Evolutionary conservation across 2,329 filamentous ascomycete genomes (phyloP), one percentile per base, ranked within the genome.

Genomic region (Alternaria gaisen): DNA sequence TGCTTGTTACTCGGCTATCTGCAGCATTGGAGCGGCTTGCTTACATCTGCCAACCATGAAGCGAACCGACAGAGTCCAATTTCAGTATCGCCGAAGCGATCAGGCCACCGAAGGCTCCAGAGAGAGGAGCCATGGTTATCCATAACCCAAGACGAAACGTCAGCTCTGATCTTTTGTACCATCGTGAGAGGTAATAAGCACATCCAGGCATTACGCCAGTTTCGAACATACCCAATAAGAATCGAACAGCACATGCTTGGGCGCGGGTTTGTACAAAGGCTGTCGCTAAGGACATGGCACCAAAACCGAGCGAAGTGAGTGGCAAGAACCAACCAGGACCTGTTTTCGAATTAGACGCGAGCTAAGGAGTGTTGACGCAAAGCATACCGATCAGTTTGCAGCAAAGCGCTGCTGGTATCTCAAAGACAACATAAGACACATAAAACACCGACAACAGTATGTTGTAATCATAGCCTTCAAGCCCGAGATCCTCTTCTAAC

Each of bases 291-390:
- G 88, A 90, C 44, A 79, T 79, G 40, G 86, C 79, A 2, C 88
- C 89, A 64, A 91, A 91, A 16, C 82, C 79, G 2, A 91, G 76
- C 0, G 87, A 84, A 12, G 84, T 85, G 1, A 80, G 70, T 0
- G 90, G 89, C n/a, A 91, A 81, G 70, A 87, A 91, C 87, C 87
- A 91, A 38, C 88, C 88, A 0, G 90, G 90, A 0, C 89, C 64
- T 55, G 56, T 30, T 26, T 16, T 16, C 18, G 26, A 4, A 51
- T 51, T 3, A 38, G 32, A 36, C 1, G 43, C 58, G n/a, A 28
- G n/a, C 12, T 12, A 53, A 53, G 26, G 8, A 28, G 7, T 53
- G 11, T 42, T 18, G n/a, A 42, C 24, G 11, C 20, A 11, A n/a
- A 20, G 38, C 51, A 12, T 18, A 53, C 50, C 89, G 14, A 91